Base-by-base conservation (phyloP, 129 eudicot genomes). In the Rutidosis leptorrhynchoides region DNA sequence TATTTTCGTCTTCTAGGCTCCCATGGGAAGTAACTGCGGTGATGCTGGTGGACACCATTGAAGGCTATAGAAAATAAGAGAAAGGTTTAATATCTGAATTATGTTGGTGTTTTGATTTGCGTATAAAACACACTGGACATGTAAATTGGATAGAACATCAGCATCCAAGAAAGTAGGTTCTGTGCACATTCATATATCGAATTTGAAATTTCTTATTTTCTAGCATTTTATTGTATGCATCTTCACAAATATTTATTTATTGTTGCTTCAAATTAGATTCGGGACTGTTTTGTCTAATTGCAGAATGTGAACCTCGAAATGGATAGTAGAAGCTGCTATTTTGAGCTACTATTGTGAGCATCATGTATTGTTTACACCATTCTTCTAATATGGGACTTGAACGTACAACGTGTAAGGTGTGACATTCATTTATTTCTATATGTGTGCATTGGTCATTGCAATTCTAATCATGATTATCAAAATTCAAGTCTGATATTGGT, bases 21-120 rank as follows among this genome's bases (percentile, higher is more conserved):
- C 96, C 98, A 2, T 93, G 96, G 98, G 87, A 93, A 74, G 78
- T 89, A 64, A 78, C 74, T 80, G 95, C 90, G 40, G 82, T 88
- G 49, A 93, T 93, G 96, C 84, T 93, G 67, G 96, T 95, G 69
- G 98, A 93, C 83, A 78, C 82, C 37, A 62, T 77, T 49, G 98
- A 88, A 58, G 89, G 92, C 52, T 93, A 93, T 80, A 82, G 55
- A 73, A 66, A 69, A 30, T 79, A 78, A 69, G 95, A 93, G 78
- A 73, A 88, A 43, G 81, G 68, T 53, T 80, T 93, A 64, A 77
- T 88, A 74, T 83, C 90, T 10, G 87, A 86, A 54, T 93, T 93
- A 48, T 67, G 76, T 22, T 62, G 42, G 33, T 73, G 56, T 65
- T 71, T 16, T 77, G 60, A 70, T 48, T 43, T 74, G 69, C 76